These are phyloP conservation scores for Lathyrus oleraceus DNA, from an alignment of 306 rosid species.

Conservation along the genomic window DNA sequence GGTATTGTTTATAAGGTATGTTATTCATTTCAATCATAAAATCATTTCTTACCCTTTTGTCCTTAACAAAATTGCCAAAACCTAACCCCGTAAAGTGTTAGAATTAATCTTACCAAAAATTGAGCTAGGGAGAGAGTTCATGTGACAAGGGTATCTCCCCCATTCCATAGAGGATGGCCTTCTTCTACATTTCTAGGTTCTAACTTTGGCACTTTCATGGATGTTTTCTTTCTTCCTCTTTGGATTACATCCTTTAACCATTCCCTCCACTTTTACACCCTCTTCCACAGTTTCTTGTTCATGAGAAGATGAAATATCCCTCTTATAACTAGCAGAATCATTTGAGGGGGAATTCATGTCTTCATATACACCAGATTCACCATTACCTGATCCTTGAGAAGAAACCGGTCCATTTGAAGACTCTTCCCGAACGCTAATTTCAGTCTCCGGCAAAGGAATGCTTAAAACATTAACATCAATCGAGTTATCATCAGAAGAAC, in stretches of 20 bases:
- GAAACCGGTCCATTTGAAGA: constrained; percentile 57
- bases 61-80: no score
- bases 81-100: no score
- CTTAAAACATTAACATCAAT: constrained; percentile 14
- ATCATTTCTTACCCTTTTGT: no score
- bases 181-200: constrained; percentile 57
- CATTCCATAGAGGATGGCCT: constrained; percentile 53
- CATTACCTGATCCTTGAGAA: constrained; percentile 72
- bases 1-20: no score
- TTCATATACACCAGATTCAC: constrained; percentile 55
- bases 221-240: constrained; percentile 72
- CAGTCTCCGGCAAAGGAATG: constrained; percentile 37
- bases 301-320: constrained; percentile 48
- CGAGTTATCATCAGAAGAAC: background rate
- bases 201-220: constrained; percentile 51
- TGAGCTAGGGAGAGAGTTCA: no score
- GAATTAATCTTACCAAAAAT: no score
- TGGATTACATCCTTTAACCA: constrained; percentile 45
- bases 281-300: constrained; percentile 41
- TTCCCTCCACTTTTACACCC: constrained; percentile 56
- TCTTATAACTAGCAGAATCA: constrained; percentile 43
- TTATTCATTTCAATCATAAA: no score
- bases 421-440: constrained; percentile 45
- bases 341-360: constrained; percentile 45
- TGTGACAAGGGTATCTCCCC: no score